Evolutionary conservation across 441 rosid genomes (phyloP).

Genomic region (Populus tomentosa): DNA sequence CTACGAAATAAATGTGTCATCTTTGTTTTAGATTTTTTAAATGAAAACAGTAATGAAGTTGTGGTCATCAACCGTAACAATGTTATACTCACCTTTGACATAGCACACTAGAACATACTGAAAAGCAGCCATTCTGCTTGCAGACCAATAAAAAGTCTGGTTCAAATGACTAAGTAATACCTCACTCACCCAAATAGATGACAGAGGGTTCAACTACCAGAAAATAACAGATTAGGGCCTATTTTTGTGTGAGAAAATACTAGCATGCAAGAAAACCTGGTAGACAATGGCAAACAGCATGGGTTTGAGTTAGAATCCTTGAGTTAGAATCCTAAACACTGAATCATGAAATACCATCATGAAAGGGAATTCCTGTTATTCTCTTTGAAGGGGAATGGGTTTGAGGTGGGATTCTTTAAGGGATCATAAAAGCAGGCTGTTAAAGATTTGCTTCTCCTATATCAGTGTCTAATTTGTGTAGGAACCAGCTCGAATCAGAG

Average conservation of each 20-base stretch:
- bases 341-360: not conserved
- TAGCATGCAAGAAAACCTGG: not conserved
- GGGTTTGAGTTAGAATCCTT: not conserved
- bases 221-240: not conserved
- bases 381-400: not conserved
- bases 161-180: not conserved
- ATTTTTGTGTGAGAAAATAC: not conserved
- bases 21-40: not conserved
- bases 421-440: not conserved
- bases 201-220: not conserved
- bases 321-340: not conserved
- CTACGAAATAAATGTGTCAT: not conserved
- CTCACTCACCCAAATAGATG: not conserved
- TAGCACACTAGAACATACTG: not conserved
- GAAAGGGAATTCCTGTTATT: not conserved
- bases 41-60: not conserved
- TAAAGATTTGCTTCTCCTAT: not conserved
- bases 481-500: not conserved
- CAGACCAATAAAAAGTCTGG: not conserved
- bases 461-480: not conserved
- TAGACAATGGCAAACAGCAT: not conserved
- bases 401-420: not conserved
- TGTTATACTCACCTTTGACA: not conserved
- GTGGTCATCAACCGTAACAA: not conserved
- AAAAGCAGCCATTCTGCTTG: not conserved